Evolutionary conservation across 139 green algal genomes (phyloP), one percentile per base, ranked within the genome.

Genomic region (Micractinium conductrix): DNA sequence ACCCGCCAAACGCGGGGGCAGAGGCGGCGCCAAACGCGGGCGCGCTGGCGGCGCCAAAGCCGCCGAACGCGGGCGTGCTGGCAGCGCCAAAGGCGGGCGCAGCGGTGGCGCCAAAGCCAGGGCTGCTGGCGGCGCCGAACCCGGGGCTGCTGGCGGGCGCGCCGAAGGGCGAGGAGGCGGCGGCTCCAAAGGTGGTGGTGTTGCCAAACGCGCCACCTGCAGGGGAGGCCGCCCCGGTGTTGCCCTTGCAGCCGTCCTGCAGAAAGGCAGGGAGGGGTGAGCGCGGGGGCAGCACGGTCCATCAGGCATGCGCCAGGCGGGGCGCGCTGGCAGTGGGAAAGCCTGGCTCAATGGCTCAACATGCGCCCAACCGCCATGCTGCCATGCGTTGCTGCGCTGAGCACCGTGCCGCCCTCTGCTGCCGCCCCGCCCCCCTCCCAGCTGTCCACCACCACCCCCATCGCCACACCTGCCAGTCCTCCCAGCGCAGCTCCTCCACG

Each of bases 401-500:
- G 58, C 58, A 67, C 58, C n/a, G 58, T 9, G 30, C 33, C 42
- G 67, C 33, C 67, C 67, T 28, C 1, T 21, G 5, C 21, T n/a
- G 19, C 68, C 1, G 68, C 67, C 28, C 14, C 33, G 14, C 17
- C 60, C 4, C 60, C 22, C 35, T 4, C 60, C 26, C 21, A 44
- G 4, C 65, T 26, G 8, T 45, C 33, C n/a, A 33, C 33, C 14
- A 33, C 14, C 65, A 71, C 63, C 16, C 63, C 28, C 5, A 53
- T 9, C 60, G 26, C 7, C 88, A 69, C n/a, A 87, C 86, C 84
- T 94, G 79, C 83, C 98, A 99, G 75, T 99, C 96, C 85, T 99
- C 96, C 87, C 88, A 96, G 28, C 96, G 90, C 44, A 99, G 90
- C 91, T 99, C 96, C 79, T 99, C 96, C 37, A 91, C 69, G 9